Base-by-base conservation (phyloP, 768 basidiomycete species). In the Cyathus striatus region DNA sequence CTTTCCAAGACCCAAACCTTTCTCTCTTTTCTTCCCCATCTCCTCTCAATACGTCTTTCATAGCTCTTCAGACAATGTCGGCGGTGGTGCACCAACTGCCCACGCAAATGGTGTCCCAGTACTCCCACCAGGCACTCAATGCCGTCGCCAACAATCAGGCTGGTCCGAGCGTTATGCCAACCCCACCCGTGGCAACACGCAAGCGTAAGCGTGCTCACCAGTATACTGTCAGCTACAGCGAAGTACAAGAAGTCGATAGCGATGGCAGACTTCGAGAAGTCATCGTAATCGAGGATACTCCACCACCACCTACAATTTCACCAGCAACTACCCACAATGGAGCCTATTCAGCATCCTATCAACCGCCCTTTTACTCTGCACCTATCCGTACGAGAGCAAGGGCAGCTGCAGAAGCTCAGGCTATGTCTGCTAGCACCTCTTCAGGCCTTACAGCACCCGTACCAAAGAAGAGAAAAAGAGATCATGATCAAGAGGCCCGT, bases 281-380 rank as follows among this genome's bases (percentile, higher is more conserved):
- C 60, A 92, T 93, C 64, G 84, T 93, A 54, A 90, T 93, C 62
- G 90, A 93, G 54, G 90, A 93, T 68, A 91, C 90, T 34, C 90
- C 90, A 22, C 83, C 84, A 26, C 89, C 89, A 33, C 78, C 83
- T 42, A 88, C 89, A 40, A 76, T 83, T 58, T 87, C 86, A 40
- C 84, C 87, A 44, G 79, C 86, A 46, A 75, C 81, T 24, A 81
- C 83, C 23, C 77, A 83, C 61, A 80, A 77, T 50, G 75, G 79
- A 47, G 78, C 76, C 48, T 88, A 75, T 63, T 90, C 87, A 38
- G 76, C 83, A 34, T 86, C 86, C 45, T 86, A 86, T 68, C 87
- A 89, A 58, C 86, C 86, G 14, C 84, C 87, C 18, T 50, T 77
- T 14, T 87, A 76, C 62, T 76, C 81, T 22, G 86, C 84, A 17